A percentile compares a stretch with the other conserved stretches of the same genome.
phyloP scores from a whole-genome alignment of 2,329 filamentous ascomycete genomes.

The Bretziella fagacearum region DNA sequence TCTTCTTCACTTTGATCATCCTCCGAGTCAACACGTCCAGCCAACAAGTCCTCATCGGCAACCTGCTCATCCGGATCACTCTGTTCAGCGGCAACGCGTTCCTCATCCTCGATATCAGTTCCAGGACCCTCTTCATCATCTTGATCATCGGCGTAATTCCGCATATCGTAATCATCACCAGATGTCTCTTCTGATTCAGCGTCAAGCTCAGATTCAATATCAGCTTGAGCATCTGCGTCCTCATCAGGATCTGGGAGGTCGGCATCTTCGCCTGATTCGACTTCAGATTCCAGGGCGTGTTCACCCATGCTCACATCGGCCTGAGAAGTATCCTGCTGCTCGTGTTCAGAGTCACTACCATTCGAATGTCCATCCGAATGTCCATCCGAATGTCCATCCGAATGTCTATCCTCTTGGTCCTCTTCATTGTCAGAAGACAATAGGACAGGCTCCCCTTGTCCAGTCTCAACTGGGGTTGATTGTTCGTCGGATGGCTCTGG shows the following conservation, averaged over 20 bases:
- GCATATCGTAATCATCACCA: slow-evolving; percentile 18
- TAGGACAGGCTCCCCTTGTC: too few species aligned
- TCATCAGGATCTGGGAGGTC: slow-evolving; percentile 16
- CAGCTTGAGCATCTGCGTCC: slow-evolving; percentile 16
- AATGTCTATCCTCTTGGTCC: too few species aligned
- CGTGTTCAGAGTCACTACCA: slow-evolving; percentile 15
- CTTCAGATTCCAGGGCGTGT: slow-evolving; percentile 18
- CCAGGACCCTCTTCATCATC: slow-evolving; percentile 15
- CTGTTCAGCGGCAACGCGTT: slow-evolving; percentile 4
- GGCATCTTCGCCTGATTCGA: slow-evolving; percentile 17
- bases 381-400: not conserved
- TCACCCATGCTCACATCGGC: slow-evolving; percentile 19
- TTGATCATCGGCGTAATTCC: slow-evolving; percentile 18
- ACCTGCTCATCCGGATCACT: slow-evolving; percentile 6
- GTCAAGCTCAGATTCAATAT: slow-evolving; percentile 12
- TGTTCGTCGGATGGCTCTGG: too few species aligned
- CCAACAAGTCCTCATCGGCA: slow-evolving; percentile 11
- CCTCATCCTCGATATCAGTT: slow-evolving; percentile 8
- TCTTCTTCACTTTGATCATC: slow-evolving; percentile 9
- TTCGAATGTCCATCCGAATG: slow-evolving; percentile 2
- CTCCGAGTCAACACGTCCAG: not conserved
- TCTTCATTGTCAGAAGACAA: too few species aligned
- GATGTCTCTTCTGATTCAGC: slow-evolving; percentile 17
- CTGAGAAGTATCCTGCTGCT: slow-evolving; percentile 20
- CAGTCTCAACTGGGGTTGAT: too few species aligned